Percentiles rank a stretch among this genome's conserved stretches.
phyloP scores from a whole-genome alignment of 768 basidiomycete genomes.

The Phylloporus sp. region DNA sequence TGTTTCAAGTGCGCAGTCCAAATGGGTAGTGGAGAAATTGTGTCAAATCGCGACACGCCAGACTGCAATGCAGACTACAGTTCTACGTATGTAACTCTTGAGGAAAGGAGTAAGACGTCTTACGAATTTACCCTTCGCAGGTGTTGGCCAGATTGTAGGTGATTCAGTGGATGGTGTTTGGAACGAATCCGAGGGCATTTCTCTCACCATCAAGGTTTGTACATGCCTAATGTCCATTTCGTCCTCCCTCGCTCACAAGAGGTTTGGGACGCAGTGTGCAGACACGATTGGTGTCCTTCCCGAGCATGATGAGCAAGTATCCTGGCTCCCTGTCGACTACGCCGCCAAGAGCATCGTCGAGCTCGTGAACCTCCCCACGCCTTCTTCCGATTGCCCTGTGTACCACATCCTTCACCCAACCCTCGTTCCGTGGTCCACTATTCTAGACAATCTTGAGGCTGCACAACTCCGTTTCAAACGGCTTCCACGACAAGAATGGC shows the following conservation, averaged over 20 bases:
- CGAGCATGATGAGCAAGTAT: conserved; percentile 28
- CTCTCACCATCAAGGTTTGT: conserved; percentile 30
- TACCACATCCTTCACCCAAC: conserved; percentile 21
- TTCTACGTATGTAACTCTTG: conserved; percentile 19
- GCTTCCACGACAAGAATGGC: conserved; percentile 21
- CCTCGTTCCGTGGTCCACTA: conserved; percentile 33
- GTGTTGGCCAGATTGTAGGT: conserved; percentile 56
- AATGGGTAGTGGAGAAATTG: conserved; percentile 55
- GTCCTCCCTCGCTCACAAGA: background rate
- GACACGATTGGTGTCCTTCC: conserved; percentile 38
- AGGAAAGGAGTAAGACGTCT: background rate
- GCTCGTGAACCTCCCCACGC: conserved; percentile 28
- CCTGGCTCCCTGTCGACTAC: conserved; percentile 53
- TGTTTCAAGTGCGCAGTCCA: conserved; percentile 30
- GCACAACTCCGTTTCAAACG: conserved; percentile 33
- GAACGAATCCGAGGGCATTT: conserved; percentile 48
- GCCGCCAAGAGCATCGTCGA: conserved; percentile 47
- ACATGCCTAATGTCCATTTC: background rate
- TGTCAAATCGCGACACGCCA: conserved; percentile 38
- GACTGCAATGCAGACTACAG: conserved; percentile 19
- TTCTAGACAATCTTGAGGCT: conserved; percentile 37
- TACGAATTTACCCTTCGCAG: conserved; percentile 16
- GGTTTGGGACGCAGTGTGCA: conserved; percentile 28
- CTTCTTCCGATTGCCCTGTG: conserved; percentile 13
- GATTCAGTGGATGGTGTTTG: conserved; percentile 47